phyloP scores from a whole-genome alignment of 164 flowering plant species.

The Tetrastigma voinierianum region DNA sequence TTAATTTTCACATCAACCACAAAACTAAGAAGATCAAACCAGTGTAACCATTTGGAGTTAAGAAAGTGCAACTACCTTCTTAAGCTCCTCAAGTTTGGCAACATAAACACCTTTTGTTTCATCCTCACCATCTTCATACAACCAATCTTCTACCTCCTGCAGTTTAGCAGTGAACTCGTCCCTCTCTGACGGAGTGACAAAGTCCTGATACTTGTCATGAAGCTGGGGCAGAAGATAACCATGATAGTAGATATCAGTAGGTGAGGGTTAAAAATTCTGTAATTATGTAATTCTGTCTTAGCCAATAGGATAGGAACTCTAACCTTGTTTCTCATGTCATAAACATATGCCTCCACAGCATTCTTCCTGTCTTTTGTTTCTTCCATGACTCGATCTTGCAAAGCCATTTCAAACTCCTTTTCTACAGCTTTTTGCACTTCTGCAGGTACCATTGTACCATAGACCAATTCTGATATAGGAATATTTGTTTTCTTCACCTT shows the following conservation, averaged over 20 bases:
- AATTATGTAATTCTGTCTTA: too few relatives aligned
- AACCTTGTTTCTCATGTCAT: constrained; percentile 96
- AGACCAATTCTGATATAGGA: constrained; percentile 71
- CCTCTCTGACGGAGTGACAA: constrained; percentile 63
- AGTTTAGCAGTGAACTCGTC: constrained; percentile 61
- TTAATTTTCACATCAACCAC: background rate
- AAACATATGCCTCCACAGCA: constrained; percentile 96
- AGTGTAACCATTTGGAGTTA: background rate
- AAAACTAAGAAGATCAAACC: background rate
- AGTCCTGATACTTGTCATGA: constrained; percentile 76
- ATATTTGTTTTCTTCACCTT: constrained; percentile 78
- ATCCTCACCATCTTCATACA: constrained; percentile 98
- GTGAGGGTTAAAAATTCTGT: background rate
- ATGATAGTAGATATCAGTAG: background rate
- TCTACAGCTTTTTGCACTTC: constrained; percentile 88
- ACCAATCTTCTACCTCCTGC: constrained; percentile 91
- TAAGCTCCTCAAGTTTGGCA: constrained; percentile 96
- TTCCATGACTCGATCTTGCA: constrained; percentile 96
- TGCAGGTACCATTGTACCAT: constrained; percentile 60
- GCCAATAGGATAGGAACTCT: background rate
- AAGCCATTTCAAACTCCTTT: constrained; percentile 96
- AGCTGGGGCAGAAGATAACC: constrained; percentile 43
- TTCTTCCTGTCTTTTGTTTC: constrained; percentile 94
- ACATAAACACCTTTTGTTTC: constrained; percentile 96
- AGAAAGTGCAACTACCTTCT: constrained; percentile 47